Conservation (phyloP, 2,329 filamentous ascomycete genomes). For the Colletotrichum tabaci region DNA sequence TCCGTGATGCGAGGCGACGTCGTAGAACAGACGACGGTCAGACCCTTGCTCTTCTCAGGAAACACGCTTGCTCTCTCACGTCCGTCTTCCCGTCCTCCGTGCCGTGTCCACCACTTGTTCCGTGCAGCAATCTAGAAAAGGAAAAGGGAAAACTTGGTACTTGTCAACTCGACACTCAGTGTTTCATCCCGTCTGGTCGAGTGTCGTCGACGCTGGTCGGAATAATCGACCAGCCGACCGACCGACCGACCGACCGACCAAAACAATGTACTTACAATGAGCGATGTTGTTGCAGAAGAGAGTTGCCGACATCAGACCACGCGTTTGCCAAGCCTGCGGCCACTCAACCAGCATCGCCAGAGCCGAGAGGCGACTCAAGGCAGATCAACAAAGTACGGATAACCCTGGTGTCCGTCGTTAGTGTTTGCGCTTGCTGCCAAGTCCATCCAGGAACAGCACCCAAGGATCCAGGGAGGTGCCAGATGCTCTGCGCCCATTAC, state of each 20-base stretch:
- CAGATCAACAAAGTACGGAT: slow-evolving; percentile 18
- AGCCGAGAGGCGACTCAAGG: neutral
- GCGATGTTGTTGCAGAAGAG: neutral
- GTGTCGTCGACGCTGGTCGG: neutral
- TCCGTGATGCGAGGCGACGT: slow-evolving; percentile 1
- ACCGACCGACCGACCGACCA: too few species aligned
- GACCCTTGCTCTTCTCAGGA: slow-evolving; percentile 7
- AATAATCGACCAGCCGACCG: neutral
- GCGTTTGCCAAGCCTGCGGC: slow-evolving; percentile 24
- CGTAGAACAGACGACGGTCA: slow-evolving; percentile 33
- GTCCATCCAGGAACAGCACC: slow-evolving; percentile 14
- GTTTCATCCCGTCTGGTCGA: slow-evolving; percentile 33
- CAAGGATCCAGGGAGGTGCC: slow-evolving; percentile 2
- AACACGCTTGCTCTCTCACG: neutral
- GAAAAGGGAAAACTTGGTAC: neutral
- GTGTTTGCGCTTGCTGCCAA: slow-evolving; percentile 24
- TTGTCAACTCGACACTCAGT: slow-evolving; percentile 26
- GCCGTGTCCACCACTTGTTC: slow-evolving; percentile 20
- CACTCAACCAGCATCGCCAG: neutral
- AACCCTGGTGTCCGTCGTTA: slow-evolving; percentile 20
- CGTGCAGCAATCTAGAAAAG: slow-evolving; percentile 21
- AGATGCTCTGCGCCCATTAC: neutral
- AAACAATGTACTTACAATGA: neutral
- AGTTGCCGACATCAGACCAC: slow-evolving; percentile 30
- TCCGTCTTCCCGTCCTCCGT: neutral